A percentile compares a stretch with the other conserved stretches of the same genome.
phyloP scores from a whole-genome alignment of 441 rosid species.

The Bocquillonia castaneifolia region DNA sequence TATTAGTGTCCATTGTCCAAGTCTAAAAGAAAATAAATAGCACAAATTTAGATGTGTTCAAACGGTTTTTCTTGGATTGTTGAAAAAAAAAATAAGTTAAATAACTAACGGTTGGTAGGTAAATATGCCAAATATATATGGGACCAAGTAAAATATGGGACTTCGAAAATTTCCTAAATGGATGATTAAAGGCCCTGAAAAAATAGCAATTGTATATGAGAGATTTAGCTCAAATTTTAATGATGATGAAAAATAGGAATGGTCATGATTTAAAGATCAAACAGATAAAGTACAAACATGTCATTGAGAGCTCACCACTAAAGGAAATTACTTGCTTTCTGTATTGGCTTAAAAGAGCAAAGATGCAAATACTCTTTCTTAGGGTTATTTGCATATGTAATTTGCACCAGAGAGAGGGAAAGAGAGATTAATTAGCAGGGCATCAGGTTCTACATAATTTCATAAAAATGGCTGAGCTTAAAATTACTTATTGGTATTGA shows the following conservation, averaged over 20 bases:
- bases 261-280: not conserved
- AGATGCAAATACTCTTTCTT: not conserved
- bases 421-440: conserved; percentile 4
- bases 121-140: not conserved
- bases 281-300: not conserved
- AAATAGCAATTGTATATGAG: conserved; percentile 15
- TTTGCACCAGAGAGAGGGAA: not conserved
- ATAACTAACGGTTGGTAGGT: not conserved
- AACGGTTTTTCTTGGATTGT: conserved; percentile 1
- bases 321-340: not conserved
- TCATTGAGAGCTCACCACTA: not conserved
- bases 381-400: no score
- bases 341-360: not conserved
- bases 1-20: conserved; percentile 6
- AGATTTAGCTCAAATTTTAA: not conserved
- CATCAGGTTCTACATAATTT: conserved; percentile 1
- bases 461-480: not conserved
- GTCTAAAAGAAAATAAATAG: not conserved
- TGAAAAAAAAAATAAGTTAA: not conserved
- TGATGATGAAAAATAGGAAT: not conserved
- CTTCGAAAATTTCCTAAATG: conserved; percentile 11
- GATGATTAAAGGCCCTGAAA: conserved; percentile 9
- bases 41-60: conserved; percentile 24
- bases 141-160: conserved; percentile 11
- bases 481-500: no score